These are phyloP conservation scores for Lyophyllum decastes DNA, from an alignment of 768 basidiomycete genomes.

Conservation along the genomic window DNA sequence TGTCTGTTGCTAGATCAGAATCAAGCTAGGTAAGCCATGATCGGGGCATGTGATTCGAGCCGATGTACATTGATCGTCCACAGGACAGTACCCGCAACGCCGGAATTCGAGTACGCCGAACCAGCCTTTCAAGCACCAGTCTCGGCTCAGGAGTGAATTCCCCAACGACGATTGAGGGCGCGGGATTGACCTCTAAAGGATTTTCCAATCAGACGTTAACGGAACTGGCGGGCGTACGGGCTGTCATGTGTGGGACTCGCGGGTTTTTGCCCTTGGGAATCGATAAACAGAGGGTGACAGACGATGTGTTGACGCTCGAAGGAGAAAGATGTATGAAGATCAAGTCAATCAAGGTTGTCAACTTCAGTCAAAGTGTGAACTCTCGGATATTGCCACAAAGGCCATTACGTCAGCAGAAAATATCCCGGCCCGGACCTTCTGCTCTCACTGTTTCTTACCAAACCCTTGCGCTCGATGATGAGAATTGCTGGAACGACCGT, in stretches of 20 bases:
- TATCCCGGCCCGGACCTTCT: neutral
- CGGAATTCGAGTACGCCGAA: neutral
- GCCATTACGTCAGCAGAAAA: neutral
- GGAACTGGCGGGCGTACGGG: neutral
- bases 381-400: neutral
- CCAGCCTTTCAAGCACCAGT: neutral
- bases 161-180: neutral
- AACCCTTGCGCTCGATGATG: neutral
- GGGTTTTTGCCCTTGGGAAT: slow-evolving; percentile 7
- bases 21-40: neutral
- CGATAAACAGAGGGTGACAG: neutral
- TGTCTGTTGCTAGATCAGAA: neutral
- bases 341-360: neutral
- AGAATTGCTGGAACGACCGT: neutral
- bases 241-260: slow-evolving; percentile 14
- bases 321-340: slow-evolving; percentile 15
- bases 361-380: neutral
- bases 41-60: neutral
- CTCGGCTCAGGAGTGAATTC: neutral
- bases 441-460: neutral
- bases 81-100: neutral
- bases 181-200: neutral
- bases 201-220: slow-evolving; percentile 11
- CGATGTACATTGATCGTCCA: neutral
- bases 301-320: slow-evolving; percentile 1